These are phyloP conservation scores for Closterium sp. DNA, from an alignment of 139 green algal species.

Conservation along the genomic window DNA sequence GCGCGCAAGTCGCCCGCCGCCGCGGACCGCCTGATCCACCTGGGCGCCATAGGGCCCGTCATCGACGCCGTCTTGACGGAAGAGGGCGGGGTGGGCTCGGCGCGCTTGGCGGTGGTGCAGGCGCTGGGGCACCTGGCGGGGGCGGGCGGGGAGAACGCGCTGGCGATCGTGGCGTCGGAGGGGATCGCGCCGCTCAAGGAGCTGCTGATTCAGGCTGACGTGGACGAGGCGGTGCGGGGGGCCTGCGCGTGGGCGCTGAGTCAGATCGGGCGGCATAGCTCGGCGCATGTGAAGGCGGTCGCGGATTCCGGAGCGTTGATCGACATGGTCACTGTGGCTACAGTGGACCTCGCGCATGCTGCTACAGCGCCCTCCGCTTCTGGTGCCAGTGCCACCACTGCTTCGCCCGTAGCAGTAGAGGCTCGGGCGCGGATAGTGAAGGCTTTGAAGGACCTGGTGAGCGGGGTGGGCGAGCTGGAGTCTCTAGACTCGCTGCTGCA, in stretches of 20 bases:
- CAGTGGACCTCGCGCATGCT: neutral
- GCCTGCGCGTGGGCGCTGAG: constrained; percentile 22
- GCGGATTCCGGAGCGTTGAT: neutral
- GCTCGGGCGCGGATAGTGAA: neutral
- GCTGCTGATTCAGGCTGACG: neutral
- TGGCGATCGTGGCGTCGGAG: constrained; percentile 19
- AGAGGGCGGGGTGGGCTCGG: neutral
- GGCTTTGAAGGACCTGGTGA: neutral
- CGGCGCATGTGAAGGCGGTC: neutral
- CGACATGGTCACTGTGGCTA: neutral
- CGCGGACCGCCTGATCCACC: constrained; percentile 80
- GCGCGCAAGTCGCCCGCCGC: constrained; percentile 87
- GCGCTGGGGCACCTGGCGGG: constrained; percentile 20
- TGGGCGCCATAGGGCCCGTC: constrained; percentile 76
- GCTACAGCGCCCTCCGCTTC: neutral
- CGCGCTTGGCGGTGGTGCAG: constrained; percentile 3
- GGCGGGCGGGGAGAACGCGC: neutral
- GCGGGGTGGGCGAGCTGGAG: neutral
- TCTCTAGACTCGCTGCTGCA: neutral
- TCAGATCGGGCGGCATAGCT: constrained; percentile 12
- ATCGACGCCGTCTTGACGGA: constrained; percentile 73
- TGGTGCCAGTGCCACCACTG: neutral
- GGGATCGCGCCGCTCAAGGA: constrained; percentile 2
- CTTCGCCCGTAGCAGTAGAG: neutral
- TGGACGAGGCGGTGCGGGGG: neutral